Conservation (phyloP, 169 alveolate species). For the Besnoitia besnoiti region DNA sequence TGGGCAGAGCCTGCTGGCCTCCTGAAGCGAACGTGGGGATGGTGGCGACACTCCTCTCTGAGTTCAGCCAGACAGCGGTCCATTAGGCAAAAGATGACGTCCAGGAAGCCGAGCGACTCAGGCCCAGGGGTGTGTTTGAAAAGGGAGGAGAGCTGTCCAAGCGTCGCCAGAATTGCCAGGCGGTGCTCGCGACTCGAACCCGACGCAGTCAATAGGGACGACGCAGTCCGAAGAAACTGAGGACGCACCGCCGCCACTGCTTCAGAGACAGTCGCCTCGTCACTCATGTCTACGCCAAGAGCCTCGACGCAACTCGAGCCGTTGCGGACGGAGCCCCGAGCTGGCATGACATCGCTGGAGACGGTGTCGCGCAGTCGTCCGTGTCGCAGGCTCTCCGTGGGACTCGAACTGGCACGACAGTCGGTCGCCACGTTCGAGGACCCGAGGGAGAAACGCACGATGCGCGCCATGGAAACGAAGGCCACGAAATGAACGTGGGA, state of each 20-base stretch:
- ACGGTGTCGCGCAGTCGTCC: not conserved
- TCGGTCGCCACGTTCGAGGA: not conserved
- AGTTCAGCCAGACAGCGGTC: conserved; percentile 6
- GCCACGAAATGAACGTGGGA: not conserved
- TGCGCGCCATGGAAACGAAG: not conserved
- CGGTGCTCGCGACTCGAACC: not conserved
- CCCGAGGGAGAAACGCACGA: not conserved
- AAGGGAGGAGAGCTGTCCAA: not conserved
- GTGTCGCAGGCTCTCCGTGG: not conserved
- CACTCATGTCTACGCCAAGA: not conserved
- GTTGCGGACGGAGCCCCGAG: not conserved
- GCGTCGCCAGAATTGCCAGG: not conserved
- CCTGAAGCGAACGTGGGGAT: not conserved
- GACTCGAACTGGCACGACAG: not conserved
- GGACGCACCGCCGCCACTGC: not conserved
- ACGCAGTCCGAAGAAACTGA: conserved; percentile 26
- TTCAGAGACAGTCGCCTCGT: not conserved
- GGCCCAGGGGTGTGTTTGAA: not conserved
- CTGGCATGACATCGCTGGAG: not conserved
- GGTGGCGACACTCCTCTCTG: not conserved
- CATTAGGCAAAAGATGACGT: not conserved
- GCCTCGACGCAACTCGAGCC: not conserved
- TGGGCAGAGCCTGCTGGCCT: not conserved
- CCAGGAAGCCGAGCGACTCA: not conserved
- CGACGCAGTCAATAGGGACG: not conserved